A percentile compares a stretch with the other conserved stretches of the same genome.
phyloP scores from a whole-genome alignment of 768 basidiomycete genomes.

The Trametes villosa region DNA sequence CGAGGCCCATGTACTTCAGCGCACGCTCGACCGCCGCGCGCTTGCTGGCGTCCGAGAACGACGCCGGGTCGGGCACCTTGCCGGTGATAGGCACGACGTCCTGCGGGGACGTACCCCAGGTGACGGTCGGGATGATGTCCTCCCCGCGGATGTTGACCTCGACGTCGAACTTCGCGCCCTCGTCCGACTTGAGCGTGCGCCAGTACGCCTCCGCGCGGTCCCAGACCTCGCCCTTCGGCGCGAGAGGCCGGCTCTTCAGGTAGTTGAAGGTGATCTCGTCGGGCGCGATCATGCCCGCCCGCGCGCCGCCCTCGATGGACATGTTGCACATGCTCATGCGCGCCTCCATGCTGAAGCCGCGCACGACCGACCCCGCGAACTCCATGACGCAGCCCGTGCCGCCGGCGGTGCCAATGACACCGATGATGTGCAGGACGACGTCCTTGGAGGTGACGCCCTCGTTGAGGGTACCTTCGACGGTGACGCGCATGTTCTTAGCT shows the following conservation, averaged over 20 bases:
- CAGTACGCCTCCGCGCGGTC: slow-evolving; percentile 63
- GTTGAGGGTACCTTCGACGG: slow-evolving; percentile 57
- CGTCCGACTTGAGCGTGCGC: slow-evolving; percentile 57
- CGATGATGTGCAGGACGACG: slow-evolving; percentile 67
- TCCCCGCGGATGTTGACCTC: slow-evolving; percentile 60
- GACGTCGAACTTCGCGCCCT: slow-evolving; percentile 61
- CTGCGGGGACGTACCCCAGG: slow-evolving; percentile 70
- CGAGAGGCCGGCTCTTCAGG: slow-evolving; percentile 61
- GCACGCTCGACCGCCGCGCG: slow-evolving; percentile 53
- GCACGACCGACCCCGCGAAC: slow-evolving; percentile 60
- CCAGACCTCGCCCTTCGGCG: slow-evolving; percentile 63
- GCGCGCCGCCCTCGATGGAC: slow-evolving; percentile 69
- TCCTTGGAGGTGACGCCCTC: slow-evolving; percentile 67
- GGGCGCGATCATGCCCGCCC: slow-evolving; percentile 69
- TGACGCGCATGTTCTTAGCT: slow-evolving; percentile 69
- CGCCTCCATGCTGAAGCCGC: slow-evolving; percentile 63
- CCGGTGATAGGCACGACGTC: slow-evolving; percentile 65
- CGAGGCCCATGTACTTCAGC: slow-evolving; percentile 66
- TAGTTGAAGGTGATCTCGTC: slow-evolving; percentile 67
- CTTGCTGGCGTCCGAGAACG: slow-evolving; percentile 48
- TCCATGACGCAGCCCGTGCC: slow-evolving; percentile 70
- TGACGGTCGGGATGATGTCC: slow-evolving; percentile 66
- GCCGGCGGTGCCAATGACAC: slow-evolving; percentile 65
- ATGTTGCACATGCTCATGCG: slow-evolving; percentile 68
- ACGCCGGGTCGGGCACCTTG: slow-evolving; percentile 55